Conservation (phyloP, 345 rosid genomes). For the Eucalyptus melliodora region DNA sequence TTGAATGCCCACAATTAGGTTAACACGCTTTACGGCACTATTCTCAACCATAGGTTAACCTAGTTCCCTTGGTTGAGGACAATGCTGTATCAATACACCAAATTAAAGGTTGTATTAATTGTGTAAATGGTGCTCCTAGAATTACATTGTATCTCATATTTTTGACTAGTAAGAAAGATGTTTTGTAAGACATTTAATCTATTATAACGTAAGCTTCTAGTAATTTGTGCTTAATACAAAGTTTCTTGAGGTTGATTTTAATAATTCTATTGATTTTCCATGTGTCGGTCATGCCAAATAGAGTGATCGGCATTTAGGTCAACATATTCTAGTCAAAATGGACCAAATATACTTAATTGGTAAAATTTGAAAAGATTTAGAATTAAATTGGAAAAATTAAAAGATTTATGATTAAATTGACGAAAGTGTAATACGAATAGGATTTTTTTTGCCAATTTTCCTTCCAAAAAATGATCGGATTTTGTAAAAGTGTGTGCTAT, state of each 20-base stretch:
- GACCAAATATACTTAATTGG: too few relatives aligned
- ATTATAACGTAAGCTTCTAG: not conserved
- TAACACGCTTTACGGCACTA: accelerated
- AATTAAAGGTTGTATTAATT: not conserved
- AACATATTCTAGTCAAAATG: too few relatives aligned
- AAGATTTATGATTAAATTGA: too few relatives aligned
- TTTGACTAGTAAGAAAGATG: too few relatives aligned
- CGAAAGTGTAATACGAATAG: accelerated
- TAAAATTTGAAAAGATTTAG: too few relatives aligned
- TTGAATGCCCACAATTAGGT: too few relatives aligned
- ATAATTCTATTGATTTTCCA: too few relatives aligned
- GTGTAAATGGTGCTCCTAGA: not conserved
- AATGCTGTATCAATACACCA: too few relatives aligned
- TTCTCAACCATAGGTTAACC: too few relatives aligned
- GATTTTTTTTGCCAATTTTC: not conserved
- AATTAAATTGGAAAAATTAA: too few relatives aligned
- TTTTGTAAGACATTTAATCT: too few relatives aligned
- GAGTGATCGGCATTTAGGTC: not conserved
- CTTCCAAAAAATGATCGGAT: not conserved
- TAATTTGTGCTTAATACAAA: too few relatives aligned
- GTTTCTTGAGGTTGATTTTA: not conserved
- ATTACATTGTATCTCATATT: not conserved
- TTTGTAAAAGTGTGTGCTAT: not conserved
- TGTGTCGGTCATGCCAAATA: not conserved
- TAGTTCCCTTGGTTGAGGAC: accelerated